Evolutionary conservation across 2,329 filamentous ascomycete genomes (phyloP).

Genomic region (Didymella glomerata): DNA sequence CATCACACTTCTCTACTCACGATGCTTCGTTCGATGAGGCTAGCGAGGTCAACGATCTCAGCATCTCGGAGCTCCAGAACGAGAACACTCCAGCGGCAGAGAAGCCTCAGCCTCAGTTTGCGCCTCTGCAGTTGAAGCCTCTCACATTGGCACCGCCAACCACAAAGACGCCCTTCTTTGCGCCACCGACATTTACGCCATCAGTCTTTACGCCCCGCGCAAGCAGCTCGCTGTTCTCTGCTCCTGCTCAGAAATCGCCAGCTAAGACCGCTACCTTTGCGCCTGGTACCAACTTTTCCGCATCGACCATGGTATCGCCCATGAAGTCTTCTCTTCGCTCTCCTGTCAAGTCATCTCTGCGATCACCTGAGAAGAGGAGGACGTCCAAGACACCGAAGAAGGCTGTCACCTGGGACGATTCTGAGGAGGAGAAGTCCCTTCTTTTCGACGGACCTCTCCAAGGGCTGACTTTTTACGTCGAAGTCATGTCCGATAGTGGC

Average conservation of each 20-base stretch:
- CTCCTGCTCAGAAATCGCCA: slow-evolving; percentile 17
- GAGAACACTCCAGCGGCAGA: slow-evolving; percentile 25
- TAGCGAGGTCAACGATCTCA: slow-evolving; percentile 27
- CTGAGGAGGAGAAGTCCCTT: slow-evolving; percentile 34
- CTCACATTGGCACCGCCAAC: slow-evolving; percentile 31
- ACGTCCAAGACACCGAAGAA: slow-evolving; percentile 48
- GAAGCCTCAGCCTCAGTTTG: slow-evolving; percentile 14
- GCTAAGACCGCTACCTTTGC: slow-evolving; percentile 18
- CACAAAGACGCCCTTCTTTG: slow-evolving; percentile 19
- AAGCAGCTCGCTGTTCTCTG: slow-evolving; percentile 9
- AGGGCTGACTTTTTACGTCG: slow-evolving; percentile 81
- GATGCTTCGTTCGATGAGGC: slow-evolving; percentile 29
- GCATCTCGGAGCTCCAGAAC: slow-evolving; percentile 25
- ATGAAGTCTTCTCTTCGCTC: slow-evolving; percentile 42
- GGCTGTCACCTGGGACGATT: slow-evolving; percentile 45
- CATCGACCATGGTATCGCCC: slow-evolving; percentile 32
- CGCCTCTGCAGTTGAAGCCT: slow-evolving; percentile 21
- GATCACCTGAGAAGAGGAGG: slow-evolving; percentile 47
- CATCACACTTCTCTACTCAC: slow-evolving; percentile 22
- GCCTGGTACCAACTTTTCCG: slow-evolving; percentile 16
- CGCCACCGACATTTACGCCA: slow-evolving; percentile 19
- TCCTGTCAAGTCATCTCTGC: slow-evolving; percentile 46
- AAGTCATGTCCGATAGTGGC: slow-evolving; percentile 78
- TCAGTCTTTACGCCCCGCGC: slow-evolving; percentile 19
- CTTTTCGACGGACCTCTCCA: slow-evolving; percentile 38